phyloP scores from a whole-genome alignment of 1,284 basidiomycete genomes.

The Waitea zeae region DNA sequence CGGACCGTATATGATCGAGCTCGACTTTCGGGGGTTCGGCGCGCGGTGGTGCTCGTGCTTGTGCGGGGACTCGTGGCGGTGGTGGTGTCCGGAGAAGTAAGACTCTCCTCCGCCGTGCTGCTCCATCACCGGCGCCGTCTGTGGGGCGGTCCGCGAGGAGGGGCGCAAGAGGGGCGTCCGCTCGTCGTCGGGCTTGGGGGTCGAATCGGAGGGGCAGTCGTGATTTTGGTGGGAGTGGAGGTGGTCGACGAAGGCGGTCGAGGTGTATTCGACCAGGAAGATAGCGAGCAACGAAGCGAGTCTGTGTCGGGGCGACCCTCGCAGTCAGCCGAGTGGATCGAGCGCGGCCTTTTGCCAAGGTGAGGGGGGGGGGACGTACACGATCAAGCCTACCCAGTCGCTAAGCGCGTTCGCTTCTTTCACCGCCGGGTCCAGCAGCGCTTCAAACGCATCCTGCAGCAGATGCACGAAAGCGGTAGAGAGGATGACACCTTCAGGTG shows the following conservation, averaged over 20 bases:
- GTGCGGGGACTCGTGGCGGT: background rate
- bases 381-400: conserved; percentile 46
- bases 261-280: conserved; percentile 62
- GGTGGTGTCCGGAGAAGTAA: conserved; percentile 1
- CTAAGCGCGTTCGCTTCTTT: conserved; percentile 27
- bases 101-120: background rate
- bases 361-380: conserved; percentile 27
- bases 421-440: conserved; percentile 29
- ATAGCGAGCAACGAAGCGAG: conserved; percentile 46
- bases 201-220: too few species aligned
- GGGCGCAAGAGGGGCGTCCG: too few species aligned
- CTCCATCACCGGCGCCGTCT: too few species aligned
- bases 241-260: conserved; percentile 53
- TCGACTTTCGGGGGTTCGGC: background rate
- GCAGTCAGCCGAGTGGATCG: conserved; percentile 1
- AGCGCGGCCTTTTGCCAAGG: background rate
- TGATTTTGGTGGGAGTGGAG: conserved; percentile 43
- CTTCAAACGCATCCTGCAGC: conserved; percentile 54
- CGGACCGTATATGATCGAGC: conserved; percentile 11
- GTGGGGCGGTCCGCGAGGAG: too few species aligned
- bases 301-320: too few species aligned
- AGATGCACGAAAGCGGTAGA: conserved; percentile 68
- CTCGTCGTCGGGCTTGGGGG: conserved; percentile 19
- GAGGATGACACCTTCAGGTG: conserved; percentile 63
- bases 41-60: conserved; percentile 3